These are phyloP conservation scores for Microsporum audouinii DNA, from an alignment of 2,329 filamentous ascomycete genomes.

Conservation along the genomic window DNA sequence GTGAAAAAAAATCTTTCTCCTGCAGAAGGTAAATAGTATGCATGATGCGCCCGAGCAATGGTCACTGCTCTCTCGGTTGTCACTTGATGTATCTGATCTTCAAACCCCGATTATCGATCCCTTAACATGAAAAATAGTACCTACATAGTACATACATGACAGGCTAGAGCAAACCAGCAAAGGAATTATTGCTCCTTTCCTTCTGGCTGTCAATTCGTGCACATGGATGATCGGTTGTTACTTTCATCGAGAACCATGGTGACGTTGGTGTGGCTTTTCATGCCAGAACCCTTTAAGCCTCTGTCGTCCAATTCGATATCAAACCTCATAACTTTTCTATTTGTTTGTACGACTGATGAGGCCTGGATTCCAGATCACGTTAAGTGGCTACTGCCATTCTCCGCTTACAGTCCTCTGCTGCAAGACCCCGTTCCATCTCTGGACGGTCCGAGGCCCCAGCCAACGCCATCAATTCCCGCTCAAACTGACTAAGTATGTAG, in stretches of 20 bases:
- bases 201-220: background rate
- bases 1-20: background rate
- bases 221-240: background rate
- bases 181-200: background rate
- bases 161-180: too few relatives aligned
- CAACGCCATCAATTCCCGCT: background rate
- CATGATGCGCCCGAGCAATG: background rate
- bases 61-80: background rate
- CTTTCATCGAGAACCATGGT: background rate
- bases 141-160: too few relatives aligned
- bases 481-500: background rate
- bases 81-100: conserved; percentile 1
- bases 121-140: background rate
- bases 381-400: background rate
- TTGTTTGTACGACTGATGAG: background rate
- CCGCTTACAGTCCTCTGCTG: background rate
- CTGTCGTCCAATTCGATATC: background rate
- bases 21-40: background rate
- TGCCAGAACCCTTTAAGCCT: background rate
- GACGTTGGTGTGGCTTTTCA: background rate
- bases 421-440: background rate
- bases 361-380: background rate
- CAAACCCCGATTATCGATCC: background rate
- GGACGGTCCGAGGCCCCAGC: background rate
- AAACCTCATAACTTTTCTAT: background rate